These are phyloP conservation scores for Podaxis pistillaris DNA, from an alignment of 768 basidiomycete genomes.

Conservation along the genomic window DNA sequence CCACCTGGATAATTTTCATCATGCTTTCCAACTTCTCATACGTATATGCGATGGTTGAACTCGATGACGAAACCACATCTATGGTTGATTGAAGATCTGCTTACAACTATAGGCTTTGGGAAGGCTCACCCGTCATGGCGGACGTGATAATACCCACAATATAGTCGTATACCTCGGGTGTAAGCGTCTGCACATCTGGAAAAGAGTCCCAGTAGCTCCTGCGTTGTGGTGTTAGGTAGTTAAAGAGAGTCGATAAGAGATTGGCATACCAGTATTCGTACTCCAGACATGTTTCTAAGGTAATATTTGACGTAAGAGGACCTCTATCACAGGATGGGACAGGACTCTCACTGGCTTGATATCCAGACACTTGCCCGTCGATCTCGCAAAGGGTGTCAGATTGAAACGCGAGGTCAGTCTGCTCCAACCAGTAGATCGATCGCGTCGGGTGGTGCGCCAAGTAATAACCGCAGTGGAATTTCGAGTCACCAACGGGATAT, in stretches of 20 bases:
- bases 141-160: not conserved
- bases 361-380: not conserved
- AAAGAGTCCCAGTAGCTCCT: slow-evolving; percentile 11
- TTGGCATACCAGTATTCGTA: slow-evolving; percentile 2
- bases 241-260: not conserved
- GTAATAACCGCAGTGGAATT: not conserved
- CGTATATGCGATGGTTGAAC: not conserved
- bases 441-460: not conserved
- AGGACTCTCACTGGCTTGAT: not conserved
- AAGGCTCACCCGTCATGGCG: slow-evolving; percentile 5
- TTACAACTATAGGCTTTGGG: no score
- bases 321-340: not conserved
- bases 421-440: not conserved
- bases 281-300: not conserved
- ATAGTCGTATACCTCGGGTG: not conserved
- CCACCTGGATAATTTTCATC: not conserved
- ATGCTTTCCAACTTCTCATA: not conserved
- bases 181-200: not conserved
- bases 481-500: not conserved
- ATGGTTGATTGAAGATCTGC: no score
- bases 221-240: not conserved
- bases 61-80: not conserved
- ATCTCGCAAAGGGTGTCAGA: not conserved
- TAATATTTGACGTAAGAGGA: not conserved
- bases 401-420: not conserved